These are phyloP conservation scores for Citrus australasica DNA, from an alignment of 345 rosid species.

Conservation along the genomic window DNA sequence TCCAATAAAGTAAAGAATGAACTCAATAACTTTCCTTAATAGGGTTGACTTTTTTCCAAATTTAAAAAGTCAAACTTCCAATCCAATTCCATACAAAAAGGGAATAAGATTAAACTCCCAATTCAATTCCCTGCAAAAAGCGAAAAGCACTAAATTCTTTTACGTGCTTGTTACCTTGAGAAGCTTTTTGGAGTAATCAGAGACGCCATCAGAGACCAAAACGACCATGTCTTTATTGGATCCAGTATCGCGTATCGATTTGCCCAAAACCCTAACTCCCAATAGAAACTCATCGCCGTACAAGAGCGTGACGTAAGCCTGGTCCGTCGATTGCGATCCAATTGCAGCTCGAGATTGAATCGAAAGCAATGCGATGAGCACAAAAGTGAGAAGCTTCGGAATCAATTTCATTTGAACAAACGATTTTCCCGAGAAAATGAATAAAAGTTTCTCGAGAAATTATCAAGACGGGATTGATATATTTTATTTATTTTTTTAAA, in stretches of 20 bases:
- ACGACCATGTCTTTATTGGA: conserved; percentile 79
- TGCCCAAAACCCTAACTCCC: conserved; percentile 93
- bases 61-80: neutral
- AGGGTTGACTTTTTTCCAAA: neutral
- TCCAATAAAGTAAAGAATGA: neutral
- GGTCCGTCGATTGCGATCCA: conserved; percentile 36
- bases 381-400: conserved; percentile 16
- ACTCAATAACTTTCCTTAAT: neutral
- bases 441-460: conserved; percentile 29
- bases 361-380: conserved; percentile 27
- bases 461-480: neutral
- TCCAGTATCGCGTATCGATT: conserved; percentile 83
- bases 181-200: conserved; percentile 65
- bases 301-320: conserved; percentile 82
- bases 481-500: neutral
- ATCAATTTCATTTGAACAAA: conserved; percentile 21
- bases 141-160: neutral
- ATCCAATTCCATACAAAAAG: neutral
- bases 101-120: neutral
- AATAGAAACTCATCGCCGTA: conserved; percentile 93
- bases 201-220: conserved; percentile 91
- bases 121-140: neutral
- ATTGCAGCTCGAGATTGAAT: conserved; percentile 30
- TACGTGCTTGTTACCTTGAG: conserved; percentile 36
- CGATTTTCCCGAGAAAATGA: conserved; percentile 33